Evolutionary conservation across 208 protist species (phyloP), one percentile per base, ranked within the genome.

Genomic region (Trypanosoma avium): DNA sequence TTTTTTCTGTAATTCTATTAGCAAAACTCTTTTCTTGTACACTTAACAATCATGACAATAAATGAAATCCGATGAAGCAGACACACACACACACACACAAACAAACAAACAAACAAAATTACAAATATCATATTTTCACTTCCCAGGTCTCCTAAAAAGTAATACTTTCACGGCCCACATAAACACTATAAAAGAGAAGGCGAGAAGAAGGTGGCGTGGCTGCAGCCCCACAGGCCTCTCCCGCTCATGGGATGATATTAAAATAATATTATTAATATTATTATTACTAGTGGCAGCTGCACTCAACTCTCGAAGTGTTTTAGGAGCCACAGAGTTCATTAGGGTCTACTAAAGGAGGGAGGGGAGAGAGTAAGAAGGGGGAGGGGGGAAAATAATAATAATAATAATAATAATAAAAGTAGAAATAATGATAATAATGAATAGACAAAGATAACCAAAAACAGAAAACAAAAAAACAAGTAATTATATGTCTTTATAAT

Each of bases 141-240:
- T 33, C 9, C n/a, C 17, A 9, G 45, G 57, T 13, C 35, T 38
- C n/a, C 45, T 50, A 4, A 62, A 15, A 15, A 62, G 3, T n/a
- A 62, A 3, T 9, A 29, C 2, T 29, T 53, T 62, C 4, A 53
- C 15, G 9, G 32, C 6, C 57, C 22, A 53, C 26, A 62, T 4
- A 62, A 62, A 62, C 6, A 22, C 30, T 30, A 62, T 29, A 29
- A 62, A 54, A 0, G 42, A 24, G 13, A 62, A 62, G 29, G 9
- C 30, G 6, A 62, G 45, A 53, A 62, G 27, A 43, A 62, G 2
- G 24, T 66, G 49, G 13, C 60, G 33, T 6, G 30, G 10, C 8
- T 54, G 46, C 47, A 66, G n/a, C n/a, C n/a, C n/a, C n/a, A n/a
- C n/a, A n/a, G n/a, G n/a, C n/a, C n/a, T n/a, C n/a, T n/a, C n/a